phyloP scores from a whole-genome alignment of 306 rosid genomes.

The Medicago arabica region DNA sequence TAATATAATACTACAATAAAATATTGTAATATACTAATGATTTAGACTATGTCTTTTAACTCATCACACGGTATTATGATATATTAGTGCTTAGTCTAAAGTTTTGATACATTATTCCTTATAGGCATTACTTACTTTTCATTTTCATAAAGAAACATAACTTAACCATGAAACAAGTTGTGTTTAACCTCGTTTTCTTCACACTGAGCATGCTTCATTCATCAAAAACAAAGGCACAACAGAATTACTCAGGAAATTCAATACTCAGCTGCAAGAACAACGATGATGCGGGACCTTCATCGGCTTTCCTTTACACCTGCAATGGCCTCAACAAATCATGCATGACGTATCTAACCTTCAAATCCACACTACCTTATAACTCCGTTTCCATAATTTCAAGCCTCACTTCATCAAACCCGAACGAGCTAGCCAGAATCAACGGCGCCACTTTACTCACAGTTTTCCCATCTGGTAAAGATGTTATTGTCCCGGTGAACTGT shows the following conservation, averaged over 20 bases:
- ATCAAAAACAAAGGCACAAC: conserved; percentile 43
- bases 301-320: conserved; percentile 63
- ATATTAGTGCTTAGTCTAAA: conserved; percentile 4
- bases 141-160: conserved; percentile 12
- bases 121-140: not conserved
- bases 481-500: conserved; percentile 66
- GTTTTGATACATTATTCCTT: conserved; percentile 7
- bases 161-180: conserved; percentile 15
- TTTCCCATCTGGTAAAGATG: conserved; percentile 54
- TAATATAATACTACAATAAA: not conserved
- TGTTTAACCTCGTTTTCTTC: conserved; percentile 27
- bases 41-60: not conserved
- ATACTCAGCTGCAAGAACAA: conserved; percentile 36
- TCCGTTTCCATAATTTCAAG: conserved; percentile 53
- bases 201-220: conserved; percentile 4
- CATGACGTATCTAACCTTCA: conserved; percentile 62
- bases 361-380: conserved; percentile 56
- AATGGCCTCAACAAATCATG: conserved; percentile 54
- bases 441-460: conserved; percentile 19
- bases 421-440: conserved; percentile 60
- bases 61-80: conserved; percentile 33
- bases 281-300: conserved; percentile 50
- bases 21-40: not conserved
- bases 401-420: conserved; percentile 57
- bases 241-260: conserved; percentile 51